phyloP scores from a whole-genome alignment of 805 yeast genomes.

The Limtongia smithiae region DNA sequence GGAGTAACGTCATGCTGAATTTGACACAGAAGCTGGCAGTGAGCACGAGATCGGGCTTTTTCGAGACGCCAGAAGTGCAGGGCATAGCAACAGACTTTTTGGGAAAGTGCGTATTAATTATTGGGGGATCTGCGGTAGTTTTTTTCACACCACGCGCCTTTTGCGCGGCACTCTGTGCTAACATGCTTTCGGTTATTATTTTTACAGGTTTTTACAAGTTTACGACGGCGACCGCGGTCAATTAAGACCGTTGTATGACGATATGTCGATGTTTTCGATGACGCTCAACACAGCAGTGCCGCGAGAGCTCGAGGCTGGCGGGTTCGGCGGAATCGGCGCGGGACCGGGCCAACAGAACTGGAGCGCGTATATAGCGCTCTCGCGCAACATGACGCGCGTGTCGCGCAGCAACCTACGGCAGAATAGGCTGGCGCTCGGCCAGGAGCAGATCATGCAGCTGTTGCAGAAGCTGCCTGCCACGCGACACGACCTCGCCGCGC shows the following conservation, averaged over 20 bases:
- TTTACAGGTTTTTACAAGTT: slow-evolving; percentile 56
- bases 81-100: slow-evolving; percentile 72
- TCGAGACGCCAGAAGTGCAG: slow-evolving; percentile 72
- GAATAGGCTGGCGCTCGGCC: slow-evolving; percentile 64
- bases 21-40: slow-evolving; percentile 35
- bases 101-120: slow-evolving; percentile 36
- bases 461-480: slow-evolving; percentile 75
- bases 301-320: slow-evolving; percentile 33
- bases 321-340: slow-evolving; percentile 2
- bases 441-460: slow-evolving; percentile 54
- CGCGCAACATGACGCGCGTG: slow-evolving; percentile 72
- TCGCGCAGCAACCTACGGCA: slow-evolving; percentile 48
- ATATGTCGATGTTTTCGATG: slow-evolving; percentile 78
- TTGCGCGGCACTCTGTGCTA: too few relatives aligned
- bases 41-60: slow-evolving; percentile 60
- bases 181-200: too few relatives aligned
- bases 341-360: slow-evolving; percentile 28
- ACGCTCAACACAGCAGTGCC: slow-evolving; percentile 75
- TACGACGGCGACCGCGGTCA: slow-evolving; percentile 81
- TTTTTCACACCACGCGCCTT: too few relatives aligned
- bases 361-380: slow-evolving; percentile 55
- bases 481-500: slow-evolving; percentile 63
- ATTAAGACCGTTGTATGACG: slow-evolving; percentile 68
- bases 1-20: background rate
- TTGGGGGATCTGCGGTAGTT: too few relatives aligned